These are phyloP conservation scores for Rostrohypoxylon terebratum DNA, from an alignment of 495 filamentous ascomycete species.

Conservation along the genomic window DNA sequence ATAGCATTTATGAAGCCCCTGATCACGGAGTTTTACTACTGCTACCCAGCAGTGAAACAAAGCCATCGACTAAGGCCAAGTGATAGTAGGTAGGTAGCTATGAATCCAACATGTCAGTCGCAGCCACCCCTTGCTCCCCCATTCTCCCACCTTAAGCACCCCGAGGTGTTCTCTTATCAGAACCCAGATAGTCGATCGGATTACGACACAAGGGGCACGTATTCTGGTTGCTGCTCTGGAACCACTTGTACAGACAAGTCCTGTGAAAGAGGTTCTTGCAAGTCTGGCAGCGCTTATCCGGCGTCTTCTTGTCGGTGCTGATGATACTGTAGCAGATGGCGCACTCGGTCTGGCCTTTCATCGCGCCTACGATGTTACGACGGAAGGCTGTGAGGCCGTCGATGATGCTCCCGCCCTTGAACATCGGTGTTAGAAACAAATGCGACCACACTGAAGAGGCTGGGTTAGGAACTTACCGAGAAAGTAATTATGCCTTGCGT, in stretches of 20 bases:
- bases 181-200: constrained; percentile 74
- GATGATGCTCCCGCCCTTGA: constrained; percentile 78
- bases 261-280: constrained; percentile 96
- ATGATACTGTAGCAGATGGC: constrained; percentile 97
- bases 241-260: constrained; percentile 93
- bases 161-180: constrained; percentile 41
- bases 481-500: constrained; percentile 95
- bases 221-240: constrained; percentile 88
- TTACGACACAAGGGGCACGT: constrained; percentile 92
- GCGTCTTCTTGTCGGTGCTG: constrained; percentile 84
- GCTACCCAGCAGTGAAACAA: too few species aligned
- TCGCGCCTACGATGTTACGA: constrained; percentile 81
- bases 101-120: not conserved
- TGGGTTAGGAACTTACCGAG: constrained; percentile 61
- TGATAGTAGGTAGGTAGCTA: not conserved
- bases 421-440: constrained; percentile 17
- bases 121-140: not conserved
- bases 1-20: too few species aligned
- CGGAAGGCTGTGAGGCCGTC: constrained; percentile 87
- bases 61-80: too few species aligned
- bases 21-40: too few species aligned
- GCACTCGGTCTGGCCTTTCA: constrained; percentile 95
- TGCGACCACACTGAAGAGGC: not conserved
- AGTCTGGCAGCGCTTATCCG: constrained; percentile 89
- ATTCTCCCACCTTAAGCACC: constrained; percentile 13